These are phyloP conservation scores for Russula virescens DNA, from an alignment of 768 basidiomycete genomes.

Conservation along the genomic window DNA sequence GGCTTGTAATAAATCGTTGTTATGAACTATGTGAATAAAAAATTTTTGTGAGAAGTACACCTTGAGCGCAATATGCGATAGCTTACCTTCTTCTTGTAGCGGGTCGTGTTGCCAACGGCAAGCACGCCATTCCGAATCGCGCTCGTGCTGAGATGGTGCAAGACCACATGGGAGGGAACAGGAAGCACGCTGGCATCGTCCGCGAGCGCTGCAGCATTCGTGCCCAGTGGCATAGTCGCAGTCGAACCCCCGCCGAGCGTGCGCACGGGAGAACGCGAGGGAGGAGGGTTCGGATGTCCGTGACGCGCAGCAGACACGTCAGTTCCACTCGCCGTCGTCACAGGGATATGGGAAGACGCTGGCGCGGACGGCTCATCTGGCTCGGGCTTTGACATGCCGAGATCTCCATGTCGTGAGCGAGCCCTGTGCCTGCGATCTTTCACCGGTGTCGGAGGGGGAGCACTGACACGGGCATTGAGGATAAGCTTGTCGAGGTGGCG, in stretches of 20 bases:
- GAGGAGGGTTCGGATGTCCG: neutral
- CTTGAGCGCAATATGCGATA: neutral
- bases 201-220: constrained; percentile 36
- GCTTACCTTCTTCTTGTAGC: constrained; percentile 85
- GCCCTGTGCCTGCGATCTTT: constrained; percentile 20
- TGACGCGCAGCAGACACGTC: constrained; percentile 27
- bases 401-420: constrained; percentile 22
- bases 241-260: constrained; percentile 19
- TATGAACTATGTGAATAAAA: constrained; percentile 57
- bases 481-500: constrained; percentile 93
- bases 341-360: constrained; percentile 27
- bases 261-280: constrained; percentile 24
- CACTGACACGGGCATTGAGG: constrained; percentile 50
- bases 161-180: constrained; percentile 88
- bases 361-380: constrained; percentile 20
- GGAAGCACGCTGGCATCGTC: constrained; percentile 91
- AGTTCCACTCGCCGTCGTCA: constrained; percentile 32
- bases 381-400: constrained; percentile 18
- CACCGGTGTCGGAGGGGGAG: constrained; percentile 21
- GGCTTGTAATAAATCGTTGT: constrained; percentile 83
- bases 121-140: constrained; percentile 92
- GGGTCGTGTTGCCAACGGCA: constrained; percentile 85
- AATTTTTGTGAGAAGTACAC: neutral
- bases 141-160: constrained; percentile 93
- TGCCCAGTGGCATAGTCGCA: neutral